Percentiles rank a stretch among this genome's conserved stretches.
Conservation (phyloP, 495 filamentous ascomycete genomes). For the Penicillium tannophilum region DNA sequence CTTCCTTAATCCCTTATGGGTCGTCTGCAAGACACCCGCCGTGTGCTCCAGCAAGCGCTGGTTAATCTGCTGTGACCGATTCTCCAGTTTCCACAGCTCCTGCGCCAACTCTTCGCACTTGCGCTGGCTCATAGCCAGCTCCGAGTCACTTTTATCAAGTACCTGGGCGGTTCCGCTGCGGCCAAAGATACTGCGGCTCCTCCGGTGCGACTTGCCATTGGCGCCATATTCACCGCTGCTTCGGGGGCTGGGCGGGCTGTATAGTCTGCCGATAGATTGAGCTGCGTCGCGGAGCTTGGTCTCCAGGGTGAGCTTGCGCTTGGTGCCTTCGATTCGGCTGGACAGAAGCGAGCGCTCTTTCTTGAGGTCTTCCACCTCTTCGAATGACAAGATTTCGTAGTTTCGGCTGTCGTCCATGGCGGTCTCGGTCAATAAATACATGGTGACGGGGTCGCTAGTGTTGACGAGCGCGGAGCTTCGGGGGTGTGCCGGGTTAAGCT, state of each 20-base stretch:
- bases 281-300: slow-evolving; percentile 93
- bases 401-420: slow-evolving; percentile 82
- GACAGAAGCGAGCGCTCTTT: slow-evolving; percentile 72
- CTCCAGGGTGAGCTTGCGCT: slow-evolving; percentile 84
- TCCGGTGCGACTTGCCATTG: slow-evolving; percentile 31
- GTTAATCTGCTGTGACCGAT: slow-evolving; percentile 69
- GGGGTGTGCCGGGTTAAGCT: slow-evolving; percentile 38
- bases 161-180: slow-evolving; percentile 31
- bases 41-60: slow-evolving; percentile 82
- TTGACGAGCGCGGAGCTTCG: slow-evolving; percentile 48
- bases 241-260: slow-evolving; percentile 56
- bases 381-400: slow-evolving; percentile 83
- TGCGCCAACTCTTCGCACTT: slow-evolving; percentile 84
- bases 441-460: slow-evolving; percentile 58
- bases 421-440: slow-evolving; percentile 92
- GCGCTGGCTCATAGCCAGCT: slow-evolving; percentile 69
- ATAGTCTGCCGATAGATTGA: slow-evolving; percentile 76
- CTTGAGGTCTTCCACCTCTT: slow-evolving; percentile 89
- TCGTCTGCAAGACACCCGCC: slow-evolving; percentile 85
- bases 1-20: slow-evolving; percentile 67
- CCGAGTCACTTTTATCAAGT: slow-evolving; percentile 66
- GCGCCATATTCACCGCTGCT: slow-evolving; percentile 36
- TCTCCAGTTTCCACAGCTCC: slow-evolving; percentile 77
- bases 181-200: slow-evolving; percentile 56
- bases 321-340: slow-evolving; percentile 74